A percentile compares a stretch with the other conserved stretches of the same genome.
These are phyloP conservation scores for Stephanodiscus minutulus DNA, from an alignment of 108 stramenopile genomes.

Conservation along the genomic window DNA sequence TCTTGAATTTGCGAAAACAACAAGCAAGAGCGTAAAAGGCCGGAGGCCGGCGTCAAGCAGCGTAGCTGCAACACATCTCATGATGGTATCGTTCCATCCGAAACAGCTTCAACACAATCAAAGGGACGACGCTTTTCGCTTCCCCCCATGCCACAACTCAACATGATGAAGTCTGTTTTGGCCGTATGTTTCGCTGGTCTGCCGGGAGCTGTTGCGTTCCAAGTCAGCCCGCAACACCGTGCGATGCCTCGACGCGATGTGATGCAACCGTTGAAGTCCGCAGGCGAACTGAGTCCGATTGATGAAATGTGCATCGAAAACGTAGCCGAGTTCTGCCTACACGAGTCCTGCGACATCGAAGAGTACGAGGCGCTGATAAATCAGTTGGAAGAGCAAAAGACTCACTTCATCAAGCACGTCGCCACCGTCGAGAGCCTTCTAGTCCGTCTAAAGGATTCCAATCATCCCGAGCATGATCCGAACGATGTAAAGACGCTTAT, in stretches of 20 bases:
- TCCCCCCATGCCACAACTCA: background rate
- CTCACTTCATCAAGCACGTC: conserved; percentile 31
- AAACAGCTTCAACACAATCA: background rate
- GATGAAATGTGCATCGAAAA: conserved; percentile 62
- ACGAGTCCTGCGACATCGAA: conserved; percentile 51
- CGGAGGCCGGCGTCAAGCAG: no score
- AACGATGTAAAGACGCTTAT: conserved; percentile 20
- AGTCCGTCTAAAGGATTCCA: conserved; percentile 31
- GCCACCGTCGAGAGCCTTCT: conserved; percentile 44
- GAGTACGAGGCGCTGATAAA: conserved; percentile 58
- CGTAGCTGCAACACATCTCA: no score
- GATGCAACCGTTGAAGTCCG: conserved; percentile 13
- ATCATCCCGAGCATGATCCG: conserved; percentile 38
- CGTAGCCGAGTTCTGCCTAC: conserved; percentile 54
- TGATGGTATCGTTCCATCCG: no score
- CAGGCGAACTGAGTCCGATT: conserved; percentile 39
- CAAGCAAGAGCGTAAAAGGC: no score
- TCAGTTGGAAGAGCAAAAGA: conserved; percentile 51
- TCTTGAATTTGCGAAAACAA: background rate
- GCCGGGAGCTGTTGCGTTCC: conserved; percentile 9
- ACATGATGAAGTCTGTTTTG: conserved; percentile 1
- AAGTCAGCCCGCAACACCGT: conserved; percentile 2
- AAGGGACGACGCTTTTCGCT: background rate
- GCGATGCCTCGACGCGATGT: background rate
- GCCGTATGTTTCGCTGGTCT: background rate